These are phyloP conservation scores for Melaleuca quinquenervia DNA, from an alignment of 345 rosid species.

Conservation along the genomic window DNA sequence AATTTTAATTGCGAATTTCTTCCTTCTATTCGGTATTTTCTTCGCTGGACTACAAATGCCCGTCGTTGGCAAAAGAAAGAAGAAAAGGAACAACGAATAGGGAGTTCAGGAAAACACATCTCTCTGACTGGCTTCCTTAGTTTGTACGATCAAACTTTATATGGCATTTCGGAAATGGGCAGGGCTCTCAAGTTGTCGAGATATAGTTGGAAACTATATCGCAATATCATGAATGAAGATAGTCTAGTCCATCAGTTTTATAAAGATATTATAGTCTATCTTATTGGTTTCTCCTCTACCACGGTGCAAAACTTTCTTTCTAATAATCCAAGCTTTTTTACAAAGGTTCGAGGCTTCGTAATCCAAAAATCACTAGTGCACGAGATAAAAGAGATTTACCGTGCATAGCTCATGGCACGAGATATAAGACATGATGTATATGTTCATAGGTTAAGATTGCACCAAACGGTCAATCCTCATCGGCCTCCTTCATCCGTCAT, in stretches of 20 bases:
- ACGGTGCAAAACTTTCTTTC: neutral
- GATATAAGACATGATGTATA: neutral
- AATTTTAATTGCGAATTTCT: neutral
- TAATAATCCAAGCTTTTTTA: neutral
- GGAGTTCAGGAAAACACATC: neutral
- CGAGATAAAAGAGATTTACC: neutral
- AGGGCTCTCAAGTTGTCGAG: neutral
- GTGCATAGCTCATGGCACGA: neutral
- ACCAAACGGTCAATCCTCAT: neutral
- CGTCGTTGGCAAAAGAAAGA: neutral
- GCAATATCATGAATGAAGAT: neutral
- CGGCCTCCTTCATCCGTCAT: neutral
- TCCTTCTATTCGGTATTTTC: neutral
- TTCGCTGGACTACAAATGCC: neutral
- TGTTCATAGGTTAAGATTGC: neutral
- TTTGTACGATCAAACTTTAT: neutral
- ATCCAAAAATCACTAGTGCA: neutral
- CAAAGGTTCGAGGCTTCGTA: neutral
- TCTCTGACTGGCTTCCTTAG: neutral
- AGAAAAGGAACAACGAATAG: neutral
- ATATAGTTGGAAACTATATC: neutral
- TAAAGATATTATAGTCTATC: neutral
- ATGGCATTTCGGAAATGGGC: neutral
- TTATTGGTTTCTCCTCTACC: neutral
- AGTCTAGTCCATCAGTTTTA: neutral